Evolutionary conservation across 2,329 filamentous ascomycete species (phyloP).

Genomic region (Emmonsiellopsis sp.): DNA sequence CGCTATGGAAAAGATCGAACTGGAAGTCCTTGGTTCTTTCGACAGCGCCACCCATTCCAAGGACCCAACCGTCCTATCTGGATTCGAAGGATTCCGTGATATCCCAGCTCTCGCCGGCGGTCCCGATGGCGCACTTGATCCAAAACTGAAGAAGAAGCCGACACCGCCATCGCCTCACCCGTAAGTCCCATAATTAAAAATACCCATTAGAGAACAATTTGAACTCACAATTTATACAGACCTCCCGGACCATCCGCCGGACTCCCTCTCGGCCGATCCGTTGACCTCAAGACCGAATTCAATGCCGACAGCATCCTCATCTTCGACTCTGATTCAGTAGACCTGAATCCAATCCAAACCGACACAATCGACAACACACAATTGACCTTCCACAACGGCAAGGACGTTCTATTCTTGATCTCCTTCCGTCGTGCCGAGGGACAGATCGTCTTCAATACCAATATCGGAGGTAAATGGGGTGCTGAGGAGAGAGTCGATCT

Average conservation of each 20-base stretch:
- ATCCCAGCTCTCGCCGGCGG: conserved; percentile 1
- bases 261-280: neutral
- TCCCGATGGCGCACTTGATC: conserved; percentile 1
- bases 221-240: neutral
- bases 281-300: neutral
- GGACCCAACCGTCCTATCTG: neutral
- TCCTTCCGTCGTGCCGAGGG: conserved; percentile 1
- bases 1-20: conserved; percentile 1
- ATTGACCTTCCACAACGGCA: neutral
- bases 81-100: conserved; percentile 1
- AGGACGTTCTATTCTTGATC: neutral
- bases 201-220: neutral
- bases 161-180: neutral
- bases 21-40: conserved; percentile 2
- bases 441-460: neutral
- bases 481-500: neutral
- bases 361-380: conserved; percentile 2
- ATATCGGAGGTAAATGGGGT: neutral
- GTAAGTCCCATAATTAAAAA: neutral
- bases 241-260: neutral
- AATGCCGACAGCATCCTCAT: neutral
- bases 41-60: neutral
- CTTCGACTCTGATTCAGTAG: neutral
- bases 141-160: conserved; percentile 2
- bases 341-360: neutral